These are phyloP conservation scores for Scutellaria minor DNA, from an alignment of 257 asterid species.

Conservation along the genomic window DNA sequence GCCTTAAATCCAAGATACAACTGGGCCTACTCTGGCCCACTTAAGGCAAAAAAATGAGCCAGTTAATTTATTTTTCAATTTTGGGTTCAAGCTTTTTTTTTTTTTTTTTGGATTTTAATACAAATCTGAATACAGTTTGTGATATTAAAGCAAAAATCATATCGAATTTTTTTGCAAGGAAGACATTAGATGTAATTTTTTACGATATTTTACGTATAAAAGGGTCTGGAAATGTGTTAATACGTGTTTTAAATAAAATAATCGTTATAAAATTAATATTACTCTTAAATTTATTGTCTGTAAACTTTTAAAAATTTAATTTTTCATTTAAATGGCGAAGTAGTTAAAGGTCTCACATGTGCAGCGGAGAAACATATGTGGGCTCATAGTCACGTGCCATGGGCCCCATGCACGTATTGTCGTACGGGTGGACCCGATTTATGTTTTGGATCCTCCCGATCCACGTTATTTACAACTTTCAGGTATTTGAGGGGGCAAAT, in stretches of 20 bases:
- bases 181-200: no score
- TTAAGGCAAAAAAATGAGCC: neutral
- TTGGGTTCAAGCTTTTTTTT: neutral
- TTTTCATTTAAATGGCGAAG: neutral
- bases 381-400: slow-evolving; percentile 26
- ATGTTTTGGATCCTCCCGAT: slow-evolving; percentile 24
- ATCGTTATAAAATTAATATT: no score
- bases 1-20: neutral
- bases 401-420: slow-evolving; percentile 2
- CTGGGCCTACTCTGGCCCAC: slow-evolving; percentile 6
- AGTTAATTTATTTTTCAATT: neutral
- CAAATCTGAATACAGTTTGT: no score
- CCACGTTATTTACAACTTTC: slow-evolving; percentile 11
- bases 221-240: no score
- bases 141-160: no score
- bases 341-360: neutral
- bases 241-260: no score
- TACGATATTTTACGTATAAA: no score
- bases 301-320: neutral
- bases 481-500: slow-evolving; percentile 3
- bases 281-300: no score
- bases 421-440: slow-evolving; percentile 26
- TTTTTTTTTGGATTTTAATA: neutral
- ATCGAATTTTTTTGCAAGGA: no score
- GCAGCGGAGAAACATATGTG: slow-evolving; percentile 12